Evolutionary conservation across 441 rosid genomes (phyloP), one percentile per base, ranked within the genome.

Genomic region (Euphorbia celastroides): DNA sequence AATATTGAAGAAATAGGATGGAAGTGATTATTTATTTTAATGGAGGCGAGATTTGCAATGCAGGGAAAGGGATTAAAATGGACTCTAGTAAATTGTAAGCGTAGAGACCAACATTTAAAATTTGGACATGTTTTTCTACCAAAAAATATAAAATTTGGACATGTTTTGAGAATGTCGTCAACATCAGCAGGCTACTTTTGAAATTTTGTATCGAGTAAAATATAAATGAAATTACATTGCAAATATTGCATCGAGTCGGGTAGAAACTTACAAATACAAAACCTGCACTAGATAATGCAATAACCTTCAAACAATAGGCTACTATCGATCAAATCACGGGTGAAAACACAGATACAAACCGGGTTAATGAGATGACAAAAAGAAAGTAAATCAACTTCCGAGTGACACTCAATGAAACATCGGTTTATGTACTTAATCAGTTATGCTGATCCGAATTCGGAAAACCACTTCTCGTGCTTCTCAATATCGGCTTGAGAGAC

Each of bases 401-500:
- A 57, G 48, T 22, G 1, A 48, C n/a, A 22, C 41, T 54, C 55
- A 20, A 34, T 64, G 14, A 30, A 9, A 42, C 19, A 31, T 50
- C 20, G 55, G 1, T 26, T 64, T 46, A 9, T 5, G 17, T 9
- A 42, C 22, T 32, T 69, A 85, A 7, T 44, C 16, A 34, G 58
- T 72, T 69, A 85, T 7, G 96, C 99, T 1, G 99, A 93, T 63
- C 99, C 97, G 13, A 57, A 57, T 57, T 57, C 61, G 6, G 61
- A 57, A 57, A 57, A 57, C 61, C 61, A 95, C 79, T 95, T 95
- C 84, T 95, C 99, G 22, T 95, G 99, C 83, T 84, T 87, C 79
- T 95, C 99, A 0, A 90, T 95, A 70, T 95, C 99, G 0, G 93
- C 73, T 70, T 83, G 85, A 16, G 92, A 92, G 59, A 95, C 98